A percentile compares a stretch with the other conserved stretches of the same genome.
Evolutionary conservation across 768 basidiomycete genomes (phyloP).

Genomic region (Hysterangium stoloniferum): DNA sequence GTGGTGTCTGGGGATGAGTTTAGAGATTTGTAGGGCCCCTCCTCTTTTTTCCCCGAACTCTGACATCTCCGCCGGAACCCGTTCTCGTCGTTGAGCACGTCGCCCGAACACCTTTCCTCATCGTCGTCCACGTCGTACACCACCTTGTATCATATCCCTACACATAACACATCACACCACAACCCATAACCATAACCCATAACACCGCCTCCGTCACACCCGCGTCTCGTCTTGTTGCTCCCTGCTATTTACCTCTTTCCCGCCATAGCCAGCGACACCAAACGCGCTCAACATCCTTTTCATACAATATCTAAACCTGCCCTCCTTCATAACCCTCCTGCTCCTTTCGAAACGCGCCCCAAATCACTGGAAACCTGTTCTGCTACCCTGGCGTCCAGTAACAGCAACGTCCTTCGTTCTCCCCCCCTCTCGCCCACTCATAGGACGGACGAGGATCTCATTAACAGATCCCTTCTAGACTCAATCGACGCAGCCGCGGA

Average conservation of each 20-base stretch:
- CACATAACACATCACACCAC: constrained; percentile 17
- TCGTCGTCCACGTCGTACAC: constrained; percentile 28
- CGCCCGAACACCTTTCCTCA: constrained; percentile 34
- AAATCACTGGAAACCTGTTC: constrained; percentile 9
- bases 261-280: constrained; percentile 2
- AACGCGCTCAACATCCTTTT: background rate
- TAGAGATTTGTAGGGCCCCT: constrained; percentile 30
- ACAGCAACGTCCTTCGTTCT: constrained; percentile 11
- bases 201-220: constrained; percentile 1
- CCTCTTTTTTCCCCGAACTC: constrained; percentile 37
- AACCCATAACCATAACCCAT: background rate
- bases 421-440: constrained; percentile 22
- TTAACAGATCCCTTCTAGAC: constrained; percentile 78
- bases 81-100: constrained; percentile 37
- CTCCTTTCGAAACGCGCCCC: constrained; percentile 10
- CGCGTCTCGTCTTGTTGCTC: constrained; percentile 7
- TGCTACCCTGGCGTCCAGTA: constrained; percentile 19
- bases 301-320: constrained; percentile 1
- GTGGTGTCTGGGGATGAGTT: constrained; percentile 33
- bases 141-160: constrained; percentile 16
- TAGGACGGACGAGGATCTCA: constrained; percentile 64
- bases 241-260: constrained; percentile 1
- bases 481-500: constrained; percentile 79
- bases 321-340: constrained; percentile 12
- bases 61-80: constrained; percentile 34